Conservation (phyloP, 768 basidiomycete genomes). For the Mycena rebaudengoi region DNA sequence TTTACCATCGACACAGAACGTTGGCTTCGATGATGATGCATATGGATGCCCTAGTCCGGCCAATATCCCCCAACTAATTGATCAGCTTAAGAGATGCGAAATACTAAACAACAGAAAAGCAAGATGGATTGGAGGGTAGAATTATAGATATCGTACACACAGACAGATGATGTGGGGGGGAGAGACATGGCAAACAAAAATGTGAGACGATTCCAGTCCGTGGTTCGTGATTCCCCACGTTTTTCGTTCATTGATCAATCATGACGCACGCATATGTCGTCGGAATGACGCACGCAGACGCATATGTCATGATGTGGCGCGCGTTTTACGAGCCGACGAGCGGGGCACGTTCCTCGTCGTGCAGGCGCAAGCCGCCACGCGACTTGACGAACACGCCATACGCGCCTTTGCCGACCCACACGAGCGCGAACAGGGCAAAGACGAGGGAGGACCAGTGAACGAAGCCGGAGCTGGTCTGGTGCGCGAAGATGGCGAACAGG, state of each 20-base stretch:
- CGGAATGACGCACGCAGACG: not conserved
- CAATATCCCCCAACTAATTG: too few species aligned
- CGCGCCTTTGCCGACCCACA: constrained; percentile 85
- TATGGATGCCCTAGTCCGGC: too few species aligned
- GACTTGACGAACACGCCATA: constrained; percentile 60
- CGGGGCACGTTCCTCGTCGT: constrained; percentile 90
- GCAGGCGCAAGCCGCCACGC: constrained; percentile 66
- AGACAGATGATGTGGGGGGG: too few species aligned
- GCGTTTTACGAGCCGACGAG: constrained; percentile 55
- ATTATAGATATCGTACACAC: constrained; percentile 11
- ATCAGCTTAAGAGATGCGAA: too few species aligned
- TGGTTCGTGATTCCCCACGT: too few species aligned
- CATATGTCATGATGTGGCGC: not conserved
- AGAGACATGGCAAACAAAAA: too few species aligned
- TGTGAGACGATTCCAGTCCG: too few species aligned
- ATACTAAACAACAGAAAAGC: too few species aligned
- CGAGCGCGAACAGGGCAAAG: constrained; percentile 83
- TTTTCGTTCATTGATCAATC: not conserved
- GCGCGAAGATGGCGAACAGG: constrained; percentile 91
- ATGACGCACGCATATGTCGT: not conserved
- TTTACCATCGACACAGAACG: too few species aligned
- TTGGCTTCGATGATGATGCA: too few species aligned
- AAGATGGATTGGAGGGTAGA: not conserved
- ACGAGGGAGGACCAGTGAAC: constrained; percentile 91
- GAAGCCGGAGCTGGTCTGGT: constrained; percentile 73